Conservation (phyloP, 176 grass and related monocot genomes). For the Thinopyrum elongatum region DNA sequence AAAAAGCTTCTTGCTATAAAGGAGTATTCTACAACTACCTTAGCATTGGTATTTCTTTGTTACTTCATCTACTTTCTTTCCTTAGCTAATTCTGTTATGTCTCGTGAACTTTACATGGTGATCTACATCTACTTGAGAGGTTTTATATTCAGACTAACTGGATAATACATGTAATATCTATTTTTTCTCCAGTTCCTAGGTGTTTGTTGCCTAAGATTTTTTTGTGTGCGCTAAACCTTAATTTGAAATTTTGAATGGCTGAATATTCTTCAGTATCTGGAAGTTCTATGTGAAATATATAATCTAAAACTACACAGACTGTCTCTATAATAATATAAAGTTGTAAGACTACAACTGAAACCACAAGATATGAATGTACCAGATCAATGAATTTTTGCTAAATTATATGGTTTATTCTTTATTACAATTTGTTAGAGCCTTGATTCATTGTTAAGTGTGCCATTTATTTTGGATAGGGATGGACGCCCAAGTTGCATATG, state of each 20-base stretch:
- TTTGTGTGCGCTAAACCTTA: not conserved
- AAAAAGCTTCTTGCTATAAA: conserved; percentile 87
- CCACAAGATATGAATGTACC: not conserved
- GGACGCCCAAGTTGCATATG: conserved; percentile 98
- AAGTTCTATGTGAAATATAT: not conserved
- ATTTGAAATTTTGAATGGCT: not conserved
- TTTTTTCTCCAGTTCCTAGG: not conserved
- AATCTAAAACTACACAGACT: not conserved
- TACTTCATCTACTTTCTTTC: conserved; percentile 17
- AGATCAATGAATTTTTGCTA: not conserved
- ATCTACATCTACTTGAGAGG: not conserved
- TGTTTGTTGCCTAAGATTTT: not conserved
- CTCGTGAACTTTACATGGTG: not conserved
- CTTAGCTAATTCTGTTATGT: not conserved
- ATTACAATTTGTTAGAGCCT: not conserved
- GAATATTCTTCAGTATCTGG: conserved; percentile 12
- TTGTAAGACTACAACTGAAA: not conserved
- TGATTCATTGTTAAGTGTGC: conserved; percentile 2
- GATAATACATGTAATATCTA: not conserved
- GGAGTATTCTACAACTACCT: conserved; percentile 98
- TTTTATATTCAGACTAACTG: conserved; percentile 13
- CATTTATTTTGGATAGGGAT: conserved; percentile 67
- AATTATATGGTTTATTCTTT: conserved; percentile 23
- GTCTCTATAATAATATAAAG: not conserved
- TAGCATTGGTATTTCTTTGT: conserved; percentile 80